A percentile compares a stretch with the other conserved stretches of the same genome.
phyloP scores from a whole-genome alignment of 768 basidiomycete genomes.

The Suillus weaverae region DNA sequence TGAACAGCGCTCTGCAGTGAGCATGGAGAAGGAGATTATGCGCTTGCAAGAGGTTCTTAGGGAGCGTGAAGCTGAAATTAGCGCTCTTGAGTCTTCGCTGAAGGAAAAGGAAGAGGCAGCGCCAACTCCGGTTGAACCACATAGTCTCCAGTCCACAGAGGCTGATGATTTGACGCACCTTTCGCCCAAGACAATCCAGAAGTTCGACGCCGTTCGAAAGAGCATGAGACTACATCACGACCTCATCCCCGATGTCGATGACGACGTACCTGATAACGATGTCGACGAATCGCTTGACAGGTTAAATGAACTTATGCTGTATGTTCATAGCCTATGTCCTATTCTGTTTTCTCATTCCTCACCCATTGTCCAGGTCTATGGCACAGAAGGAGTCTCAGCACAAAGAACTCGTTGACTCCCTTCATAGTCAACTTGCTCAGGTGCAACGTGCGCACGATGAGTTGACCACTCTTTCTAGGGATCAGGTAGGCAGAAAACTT shows the following conservation, averaged over 20 bases:
- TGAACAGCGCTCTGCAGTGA: constrained; percentile 75
- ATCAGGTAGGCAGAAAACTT: constrained; percentile 59
- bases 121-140: not conserved
- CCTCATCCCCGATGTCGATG: constrained; percentile 33
- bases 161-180: constrained; percentile 39
- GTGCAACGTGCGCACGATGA: constrained; percentile 82
- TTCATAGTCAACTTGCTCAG: constrained; percentile 65
- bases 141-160: constrained; percentile 10
- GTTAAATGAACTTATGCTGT: constrained; percentile 93
- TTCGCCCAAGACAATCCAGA: constrained; percentile 71
- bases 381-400: constrained; percentile 94
- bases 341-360: constrained; percentile 8
- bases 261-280: constrained; percentile 36
- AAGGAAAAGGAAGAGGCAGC: constrained; percentile 35
- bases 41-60: constrained; percentile 89
- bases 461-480: constrained; percentile 74
- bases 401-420: constrained; percentile 71
- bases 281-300: constrained; percentile 73
- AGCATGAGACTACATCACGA: constrained; percentile 55
- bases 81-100: constrained; percentile 59
- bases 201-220: constrained; percentile 72
- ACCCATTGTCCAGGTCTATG: constrained; percentile 69
- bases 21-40: constrained; percentile 94
- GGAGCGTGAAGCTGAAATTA: constrained; percentile 91
- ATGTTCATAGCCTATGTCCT: constrained; percentile 31